Conservation (phyloP, 306 rosid species). For the Comarum palustre region DNA sequence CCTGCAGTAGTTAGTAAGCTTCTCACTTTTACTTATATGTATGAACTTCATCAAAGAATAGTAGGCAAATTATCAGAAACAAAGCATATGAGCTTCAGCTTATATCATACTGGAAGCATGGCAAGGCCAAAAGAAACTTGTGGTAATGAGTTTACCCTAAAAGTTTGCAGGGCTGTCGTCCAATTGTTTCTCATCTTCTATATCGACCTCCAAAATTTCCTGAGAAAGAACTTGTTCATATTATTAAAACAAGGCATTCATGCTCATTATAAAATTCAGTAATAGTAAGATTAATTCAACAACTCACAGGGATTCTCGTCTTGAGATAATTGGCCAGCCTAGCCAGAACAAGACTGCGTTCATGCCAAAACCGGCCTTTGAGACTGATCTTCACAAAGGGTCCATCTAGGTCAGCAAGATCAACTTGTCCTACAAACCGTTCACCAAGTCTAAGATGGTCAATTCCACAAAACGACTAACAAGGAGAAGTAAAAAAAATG, state of each 20-base stretch:
- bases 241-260: neutral
- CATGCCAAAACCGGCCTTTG: constrained; percentile 92
- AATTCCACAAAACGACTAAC: neutral
- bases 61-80: constrained; percentile 5
- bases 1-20: neutral
- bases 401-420: constrained; percentile 76
- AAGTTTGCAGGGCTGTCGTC: constrained; percentile 89
- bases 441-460: neutral
- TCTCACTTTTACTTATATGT: neutral
- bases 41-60: neutral
- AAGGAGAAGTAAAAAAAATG: neutral
- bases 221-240: constrained; percentile 20
- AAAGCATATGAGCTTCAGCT: neutral
- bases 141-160: constrained; percentile 26
- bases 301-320: constrained; percentile 85
- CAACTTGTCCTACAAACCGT: constrained; percentile 50
- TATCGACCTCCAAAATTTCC: constrained; percentile 94
- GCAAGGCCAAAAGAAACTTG: neutral
- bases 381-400: constrained; percentile 85
- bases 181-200: constrained; percentile 89
- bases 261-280: neutral
- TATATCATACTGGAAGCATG: neutral
- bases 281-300: neutral
- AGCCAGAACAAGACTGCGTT: constrained; percentile 65
- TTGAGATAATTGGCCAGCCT: constrained; percentile 73